phyloP scores from a whole-genome alignment of 2,329 filamentous ascomycete genomes.

The Beauveria rudraprayagi region DNA sequence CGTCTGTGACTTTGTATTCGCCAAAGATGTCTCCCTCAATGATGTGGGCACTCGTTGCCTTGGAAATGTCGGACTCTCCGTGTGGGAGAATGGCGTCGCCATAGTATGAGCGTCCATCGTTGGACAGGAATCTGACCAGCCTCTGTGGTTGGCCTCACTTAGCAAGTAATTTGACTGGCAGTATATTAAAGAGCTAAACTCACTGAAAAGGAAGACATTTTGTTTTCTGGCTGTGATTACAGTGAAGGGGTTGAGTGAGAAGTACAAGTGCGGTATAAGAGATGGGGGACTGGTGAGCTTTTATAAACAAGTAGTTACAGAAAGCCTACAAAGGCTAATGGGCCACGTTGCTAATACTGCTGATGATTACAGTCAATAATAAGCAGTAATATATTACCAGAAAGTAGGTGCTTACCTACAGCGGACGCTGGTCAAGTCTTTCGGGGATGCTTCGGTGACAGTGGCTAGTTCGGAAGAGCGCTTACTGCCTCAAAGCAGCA shows the following conservation, averaged over 20 bases:
- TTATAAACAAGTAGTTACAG: neutral
- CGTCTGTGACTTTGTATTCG: conserved; percentile 54
- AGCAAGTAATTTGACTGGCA: neutral
- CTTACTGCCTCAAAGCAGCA: no score
- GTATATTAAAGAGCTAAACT: conserved; percentile 3
- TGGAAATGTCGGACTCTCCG: conserved; percentile 51
- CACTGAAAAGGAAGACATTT: conserved; percentile 12
- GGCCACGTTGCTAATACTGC: neutral
- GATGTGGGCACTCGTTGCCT: conserved; percentile 52
- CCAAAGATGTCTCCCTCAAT: conserved; percentile 61
- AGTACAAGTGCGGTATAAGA: neutral
- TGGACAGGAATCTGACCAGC: conserved; percentile 65
- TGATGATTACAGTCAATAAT: no score
- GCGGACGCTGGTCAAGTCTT: neutral
- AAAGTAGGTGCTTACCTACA: neutral
- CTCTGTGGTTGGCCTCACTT: conserved; percentile 36
- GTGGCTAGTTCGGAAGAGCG: neutral
- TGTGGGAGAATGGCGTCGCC: conserved; percentile 64
- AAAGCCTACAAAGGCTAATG: no score
- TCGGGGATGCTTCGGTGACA: conserved; percentile 2
- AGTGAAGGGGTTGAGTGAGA: neutral
- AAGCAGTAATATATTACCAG: no score
- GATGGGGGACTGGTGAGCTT: neutral
- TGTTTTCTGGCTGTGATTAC: neutral
- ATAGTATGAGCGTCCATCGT: conserved; percentile 62